Base-by-base conservation (phyloP, 2,329 filamentous ascomycete genomes). In the Tothia fuscella region DNA sequence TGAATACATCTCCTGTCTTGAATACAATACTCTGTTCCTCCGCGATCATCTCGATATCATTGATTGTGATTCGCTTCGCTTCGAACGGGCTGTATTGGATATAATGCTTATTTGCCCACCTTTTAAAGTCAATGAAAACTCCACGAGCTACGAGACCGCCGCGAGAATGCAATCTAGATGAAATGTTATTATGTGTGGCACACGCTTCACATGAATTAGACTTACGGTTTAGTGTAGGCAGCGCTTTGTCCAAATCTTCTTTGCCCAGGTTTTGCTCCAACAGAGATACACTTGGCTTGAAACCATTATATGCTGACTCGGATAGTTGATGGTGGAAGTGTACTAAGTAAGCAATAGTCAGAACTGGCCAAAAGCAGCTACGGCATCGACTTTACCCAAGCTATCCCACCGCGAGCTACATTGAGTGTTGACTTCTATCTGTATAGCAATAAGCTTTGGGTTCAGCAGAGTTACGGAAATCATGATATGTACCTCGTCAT, bases 361-460 rank as follows among this genome's bases (percentile, higher is more conserved):
- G n/a, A n/a, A n/a, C 9, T 25, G 9, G 19, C 29, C 17, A 12
- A 12, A 9, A 30, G 7, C 22, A 24, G 24, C 17, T 6, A 9
- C 10, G 20, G 12, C 9, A 7, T 41, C 38, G 26, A 13, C 14
- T 28, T 13, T 38, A 46, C 46, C 32, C 0, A 72, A 56, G 35
- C 67, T 67, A 48, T 77, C 73, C 73, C 71, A 77, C 53, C 77
- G 73, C 19, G 63, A 70, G 42, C 66, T 67, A 24, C 57, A 56
- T 49, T 76, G 72, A 0, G 72, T 76, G 52, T 76, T 76, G 57
- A 76, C 66, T 41, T 60, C 56, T 5, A 75, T 50, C 32, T 48
- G 26, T 29, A n/a, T n/a, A 29, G 26, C 26, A 29, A 9, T 29
- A 29, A 29, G 26, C 26, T 29, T n/a, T n/a, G n/a, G n/a, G n/a